A percentile compares a stretch with the other conserved stretches of the same genome.
Conservation (phyloP, 768 basidiomycete genomes). For the Daedalea quercina region DNA sequence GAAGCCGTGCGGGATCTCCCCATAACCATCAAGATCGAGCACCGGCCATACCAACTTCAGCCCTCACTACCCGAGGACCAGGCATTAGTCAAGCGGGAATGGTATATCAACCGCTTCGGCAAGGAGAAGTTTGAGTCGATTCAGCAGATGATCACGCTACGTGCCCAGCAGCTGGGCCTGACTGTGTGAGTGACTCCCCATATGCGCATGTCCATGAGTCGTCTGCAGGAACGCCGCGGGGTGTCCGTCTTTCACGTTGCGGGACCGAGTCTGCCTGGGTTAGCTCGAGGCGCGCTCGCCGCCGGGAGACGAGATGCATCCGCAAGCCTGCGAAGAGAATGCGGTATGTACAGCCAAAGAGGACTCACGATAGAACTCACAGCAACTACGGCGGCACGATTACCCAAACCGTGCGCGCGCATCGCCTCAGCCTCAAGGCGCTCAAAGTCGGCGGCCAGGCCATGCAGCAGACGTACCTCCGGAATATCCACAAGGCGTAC, state of each 20-base stretch:
- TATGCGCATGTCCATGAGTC: background rate
- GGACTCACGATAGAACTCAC: background rate
- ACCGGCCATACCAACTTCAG: constrained; percentile 41
- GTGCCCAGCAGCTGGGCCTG: constrained; percentile 34
- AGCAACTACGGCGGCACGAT: constrained; percentile 58
- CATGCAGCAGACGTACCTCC: constrained; percentile 50
- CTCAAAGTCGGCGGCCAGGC: constrained; percentile 53
- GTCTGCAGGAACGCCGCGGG: background rate
- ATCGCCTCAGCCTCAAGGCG: constrained; percentile 68
- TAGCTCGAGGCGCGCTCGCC: background rate
- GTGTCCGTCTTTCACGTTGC: background rate
- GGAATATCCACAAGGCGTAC: constrained; percentile 57
- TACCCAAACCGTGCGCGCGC: constrained; percentile 60
- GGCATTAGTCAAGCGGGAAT: constrained; percentile 22
- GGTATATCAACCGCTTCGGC: constrained; percentile 32
- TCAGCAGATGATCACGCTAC: constrained; percentile 23
- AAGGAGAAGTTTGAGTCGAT: constrained; percentile 28
- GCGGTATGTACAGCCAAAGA: too few relatives aligned
- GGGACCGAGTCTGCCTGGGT: background rate
- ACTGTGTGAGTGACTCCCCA: constrained; percentile 31
- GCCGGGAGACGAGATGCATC: background rate
- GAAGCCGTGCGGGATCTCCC: constrained; percentile 26
- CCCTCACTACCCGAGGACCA: constrained; percentile 26
- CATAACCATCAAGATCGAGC: constrained; percentile 33
- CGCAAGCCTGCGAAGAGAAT: too few relatives aligned